Conservation (phyloP, 2,329 filamentous ascomycete species). For the Gnomoniopsis sp. region DNA sequence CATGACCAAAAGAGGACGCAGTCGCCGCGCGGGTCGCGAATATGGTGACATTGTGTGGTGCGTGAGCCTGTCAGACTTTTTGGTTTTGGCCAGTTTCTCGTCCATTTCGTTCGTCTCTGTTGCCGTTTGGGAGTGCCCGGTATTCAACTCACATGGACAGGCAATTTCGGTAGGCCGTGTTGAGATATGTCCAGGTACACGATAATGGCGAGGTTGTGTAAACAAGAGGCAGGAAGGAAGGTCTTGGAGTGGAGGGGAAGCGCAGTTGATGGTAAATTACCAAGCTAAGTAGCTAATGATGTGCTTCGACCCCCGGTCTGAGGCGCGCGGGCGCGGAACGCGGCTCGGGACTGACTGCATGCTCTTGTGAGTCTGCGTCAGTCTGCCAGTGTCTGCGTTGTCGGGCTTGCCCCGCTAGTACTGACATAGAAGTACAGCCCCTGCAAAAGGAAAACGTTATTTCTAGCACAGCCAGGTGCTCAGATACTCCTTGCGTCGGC, state of each 20-base stretch:
- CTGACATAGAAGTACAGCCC: too few species aligned
- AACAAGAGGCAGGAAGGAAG: not conserved
- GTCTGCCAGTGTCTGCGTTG: too few species aligned
- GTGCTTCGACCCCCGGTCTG: not conserved
- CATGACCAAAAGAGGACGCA: slow-evolving; percentile 12
- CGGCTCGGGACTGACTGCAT: not conserved
- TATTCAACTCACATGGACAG: not conserved
- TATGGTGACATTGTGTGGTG: slow-evolving; percentile 5
- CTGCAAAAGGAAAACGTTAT: too few species aligned
- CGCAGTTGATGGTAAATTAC: too few species aligned
- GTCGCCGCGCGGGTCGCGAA: slow-evolving; percentile 4
- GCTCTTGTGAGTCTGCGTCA: not conserved
- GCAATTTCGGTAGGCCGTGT: not conserved
- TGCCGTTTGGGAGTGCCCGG: not conserved
- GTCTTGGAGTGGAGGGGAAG: not conserved
- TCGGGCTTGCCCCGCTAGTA: too few species aligned
- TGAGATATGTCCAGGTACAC: not conserved
- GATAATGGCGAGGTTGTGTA: not conserved
- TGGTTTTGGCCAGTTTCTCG: slow-evolving; percentile 11
- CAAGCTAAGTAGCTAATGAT: not conserved
- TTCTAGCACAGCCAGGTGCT: too few species aligned
- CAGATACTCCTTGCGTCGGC: not conserved
- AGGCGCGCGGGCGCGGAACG: not conserved
- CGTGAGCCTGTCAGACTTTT: not conserved
- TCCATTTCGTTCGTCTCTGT: slow-evolving; percentile 4